These are phyloP conservation scores for Eimeria acervulina DNA, from an alignment of 169 alveolate species.

Conservation along the genomic window DNA sequence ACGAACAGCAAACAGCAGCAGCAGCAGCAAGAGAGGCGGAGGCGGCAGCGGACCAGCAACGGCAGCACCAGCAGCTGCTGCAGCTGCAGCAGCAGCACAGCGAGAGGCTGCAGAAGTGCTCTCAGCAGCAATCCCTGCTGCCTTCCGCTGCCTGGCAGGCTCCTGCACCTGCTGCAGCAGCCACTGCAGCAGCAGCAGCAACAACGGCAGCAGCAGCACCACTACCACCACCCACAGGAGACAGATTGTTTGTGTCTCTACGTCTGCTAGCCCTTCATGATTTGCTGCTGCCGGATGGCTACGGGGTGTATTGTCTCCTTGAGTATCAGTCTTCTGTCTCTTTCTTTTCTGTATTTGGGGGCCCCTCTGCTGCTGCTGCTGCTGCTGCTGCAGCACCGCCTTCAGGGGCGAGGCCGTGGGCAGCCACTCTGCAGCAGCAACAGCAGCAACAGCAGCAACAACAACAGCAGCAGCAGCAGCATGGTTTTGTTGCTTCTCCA, in stretches of 20 bases:
- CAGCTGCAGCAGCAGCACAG: background rate
- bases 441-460: background rate
- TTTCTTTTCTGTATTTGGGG: conserved; percentile 15
- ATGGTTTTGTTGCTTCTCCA: background rate
- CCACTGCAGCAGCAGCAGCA: too few relatives aligned
- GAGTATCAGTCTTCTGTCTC: conserved; percentile 28
- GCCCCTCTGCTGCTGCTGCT: background rate
- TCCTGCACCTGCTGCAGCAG: background rate
- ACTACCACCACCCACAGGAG: too few relatives aligned
- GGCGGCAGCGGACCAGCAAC: background rate
- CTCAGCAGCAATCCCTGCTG: background rate
- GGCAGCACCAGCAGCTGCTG: conserved; percentile 6
- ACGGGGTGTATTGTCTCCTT: conserved; percentile 8
- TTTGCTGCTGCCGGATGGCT: conserved; percentile 51
- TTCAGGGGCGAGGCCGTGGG: background rate
- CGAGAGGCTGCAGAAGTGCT: too few relatives aligned
- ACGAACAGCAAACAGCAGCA: conserved; percentile 11
- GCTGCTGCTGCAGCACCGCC: conserved; percentile 33
- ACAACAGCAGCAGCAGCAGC: conserved; percentile 33
- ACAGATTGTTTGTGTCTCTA: background rate
- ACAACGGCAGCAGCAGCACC: conserved; percentile 29
- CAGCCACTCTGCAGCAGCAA: background rate
- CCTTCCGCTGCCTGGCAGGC: background rate
- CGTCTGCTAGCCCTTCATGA: conserved; percentile 40
- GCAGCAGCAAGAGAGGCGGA: background rate